Base-by-base conservation (phyloP, 345 rosid genomes). In the Syzygium jambos region DNA sequence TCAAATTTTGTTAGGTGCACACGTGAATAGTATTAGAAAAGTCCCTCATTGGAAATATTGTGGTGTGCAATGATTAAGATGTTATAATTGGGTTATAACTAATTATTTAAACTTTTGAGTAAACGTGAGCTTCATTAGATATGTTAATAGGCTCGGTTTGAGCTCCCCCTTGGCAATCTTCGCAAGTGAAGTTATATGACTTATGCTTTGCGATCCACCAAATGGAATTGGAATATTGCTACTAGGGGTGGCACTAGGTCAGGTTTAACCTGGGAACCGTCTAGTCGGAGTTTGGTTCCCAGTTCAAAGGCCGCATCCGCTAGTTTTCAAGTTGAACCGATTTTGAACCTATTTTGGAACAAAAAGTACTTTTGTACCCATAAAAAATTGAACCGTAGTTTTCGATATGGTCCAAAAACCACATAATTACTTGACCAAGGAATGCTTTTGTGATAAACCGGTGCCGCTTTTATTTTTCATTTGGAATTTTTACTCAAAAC, bases 1-100 rank as follows among this genome's bases (percentile, higher is more conserved):
- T 73, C 23, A 25, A 7, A 34, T 73, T 65, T 73, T 34, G 13
- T 34, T 19, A 38, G 6, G 14, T 34, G 0, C 25, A 73, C 0
- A 0, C 0, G 0, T 19, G 7, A 22, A 7, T 38, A 17, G 14
- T 38, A 38, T 41, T 34, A 9, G 6, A 73, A 34, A 34, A 19
- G 46, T 19, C 13, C 6, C 2, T 19, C 46, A 73, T 34, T 0
- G 8, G 13, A 73, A 6, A 21, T 73, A 73, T 34, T 68, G 2
- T 1, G 4, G 11, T 34, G 46, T 17, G 25, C 12, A 4, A 2
- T 0, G 0, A 4, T 30, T 9, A 68, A 16, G 17, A 30, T 68
- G 2, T 68, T 17, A 3, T 34, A 21, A 55, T 22, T 55, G 11
- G 8, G 5, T 22, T 55, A 22, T 55, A 7, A 21, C 22, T 55